Conservation (phyloP, 1,284 basidiomycete species). For the Ustilago curta region DNA sequence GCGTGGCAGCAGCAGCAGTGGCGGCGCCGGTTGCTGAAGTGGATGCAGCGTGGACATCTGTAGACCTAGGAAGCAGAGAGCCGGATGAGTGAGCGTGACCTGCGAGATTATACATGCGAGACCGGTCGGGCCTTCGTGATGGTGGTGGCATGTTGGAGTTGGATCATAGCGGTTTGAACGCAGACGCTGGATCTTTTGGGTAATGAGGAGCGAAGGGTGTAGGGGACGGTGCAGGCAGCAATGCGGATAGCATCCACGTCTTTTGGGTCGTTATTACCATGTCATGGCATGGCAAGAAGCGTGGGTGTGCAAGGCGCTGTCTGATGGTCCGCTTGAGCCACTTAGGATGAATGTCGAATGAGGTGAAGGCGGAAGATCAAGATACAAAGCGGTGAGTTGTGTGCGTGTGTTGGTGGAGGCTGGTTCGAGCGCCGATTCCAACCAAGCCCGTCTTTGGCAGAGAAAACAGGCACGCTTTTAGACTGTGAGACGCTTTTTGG, state of each 20-base stretch:
- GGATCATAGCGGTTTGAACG: constrained; percentile 16
- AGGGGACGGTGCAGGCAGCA: neutral
- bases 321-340: no score
- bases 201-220: neutral
- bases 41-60: constrained; percentile 36
- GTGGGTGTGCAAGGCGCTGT: no score
- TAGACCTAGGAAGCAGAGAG: constrained; percentile 42
- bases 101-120: constrained; percentile 51
- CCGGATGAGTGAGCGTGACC: constrained; percentile 49
- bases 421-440: no score
- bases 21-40: constrained; percentile 11
- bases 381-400: no score
- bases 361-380: no score
- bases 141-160: constrained; percentile 22
- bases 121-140: constrained; percentile 30
- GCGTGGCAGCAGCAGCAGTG: neutral
- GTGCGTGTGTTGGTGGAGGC: no score
- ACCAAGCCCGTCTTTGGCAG: no score
- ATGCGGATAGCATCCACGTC: neutral
- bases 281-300: no score
- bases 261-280: neutral
- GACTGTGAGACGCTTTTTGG: no score
- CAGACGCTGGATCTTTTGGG: neutral
- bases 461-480: no score
- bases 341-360: no score